Percentiles rank a stretch among this genome's conserved stretches.
Conservation (phyloP, 1,284 basidiomycete species). For the Ustilago crameri region DNA sequence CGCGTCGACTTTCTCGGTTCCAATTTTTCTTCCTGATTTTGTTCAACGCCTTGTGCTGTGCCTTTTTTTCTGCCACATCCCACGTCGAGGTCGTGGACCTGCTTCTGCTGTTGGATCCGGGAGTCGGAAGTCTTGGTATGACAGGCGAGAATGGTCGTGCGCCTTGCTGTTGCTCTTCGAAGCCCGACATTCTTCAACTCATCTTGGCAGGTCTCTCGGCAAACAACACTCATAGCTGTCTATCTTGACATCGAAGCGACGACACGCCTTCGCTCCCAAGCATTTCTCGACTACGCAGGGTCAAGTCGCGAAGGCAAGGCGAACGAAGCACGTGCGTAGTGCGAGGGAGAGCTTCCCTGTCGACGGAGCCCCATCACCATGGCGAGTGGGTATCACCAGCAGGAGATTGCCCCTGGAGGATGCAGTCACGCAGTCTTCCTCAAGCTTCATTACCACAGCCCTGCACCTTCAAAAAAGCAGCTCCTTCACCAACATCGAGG, state of each 20-base stretch:
- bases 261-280: too few species aligned
- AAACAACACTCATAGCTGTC: too few species aligned
- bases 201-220: background rate
- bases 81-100: too few species aligned
- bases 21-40: conserved; percentile 7
- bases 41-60: conserved; percentile 3
- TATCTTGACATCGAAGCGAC: too few species aligned
- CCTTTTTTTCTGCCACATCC: conserved; percentile 5
- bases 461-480: conserved; percentile 24
- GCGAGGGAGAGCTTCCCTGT: background rate
- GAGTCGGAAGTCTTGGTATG: background rate
- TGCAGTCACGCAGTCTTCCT: conserved; percentile 51
- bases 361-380: conserved; percentile 1
- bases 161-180: background rate
- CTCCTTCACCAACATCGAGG: conserved; percentile 52
- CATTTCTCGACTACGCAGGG: too few species aligned
- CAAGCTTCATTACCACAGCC: conserved; percentile 36
- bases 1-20: conserved; percentile 7
- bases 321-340: background rate
- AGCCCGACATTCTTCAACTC: background rate
- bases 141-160: conserved; percentile 4
- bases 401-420: conserved; percentile 56
- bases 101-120: too few species aligned
- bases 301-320: background rate
- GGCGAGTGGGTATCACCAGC: conserved; percentile 51